Evolutionary conservation across 169 alveolate genomes (phyloP), one percentile per base, ranked within the genome.

Genomic region (Hammondia hammondi): DNA sequence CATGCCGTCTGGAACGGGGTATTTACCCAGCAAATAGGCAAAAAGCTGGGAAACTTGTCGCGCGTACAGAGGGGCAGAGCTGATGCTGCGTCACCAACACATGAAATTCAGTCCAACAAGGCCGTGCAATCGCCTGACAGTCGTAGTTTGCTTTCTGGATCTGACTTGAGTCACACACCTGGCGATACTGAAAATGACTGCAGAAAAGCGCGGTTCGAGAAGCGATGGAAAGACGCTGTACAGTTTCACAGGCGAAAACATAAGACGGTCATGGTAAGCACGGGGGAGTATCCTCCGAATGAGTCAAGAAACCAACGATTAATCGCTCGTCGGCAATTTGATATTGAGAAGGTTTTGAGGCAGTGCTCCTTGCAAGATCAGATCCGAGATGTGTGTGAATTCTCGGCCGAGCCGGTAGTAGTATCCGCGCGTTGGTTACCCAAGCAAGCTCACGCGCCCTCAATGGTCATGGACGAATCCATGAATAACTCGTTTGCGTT

Each of bases 401-500:
- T 82, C 37, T 32, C 90, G 17, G 1, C 90, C 37, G 71, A 43
- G 57, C 57, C 72, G 2, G 71, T 43, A 9, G 70, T 82, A 10
- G 90, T 82, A 9, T 52, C 72, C 6, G 57, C 71, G 35, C 57
- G 90, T 14, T 82, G 90, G 90, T 37, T 82, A 10, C 90, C 90
- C 14, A 39, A n/a, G 29, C 90, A 46, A 82, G 43, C 21, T 12
- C 90, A 39, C 37, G 70, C 14, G 37, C 37, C 71, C 17, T 17
- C 17, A 9, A n/a, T 4, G 7, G 32, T 9, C n/a, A 24, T 82
- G 35, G 90, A 82, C 35, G 90, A 43, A 17, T 19, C 90, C 14
- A 43, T 19, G 35, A 82, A 46, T 35, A 82, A 82, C 29, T 35
- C 35, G 72, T 82, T 82, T 82, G 43, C 70, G 39, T 35, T 82